These are phyloP conservation scores for Cercospora beticola DNA, from an alignment of 2,329 filamentous ascomycete species.

Conservation along the genomic window DNA sequence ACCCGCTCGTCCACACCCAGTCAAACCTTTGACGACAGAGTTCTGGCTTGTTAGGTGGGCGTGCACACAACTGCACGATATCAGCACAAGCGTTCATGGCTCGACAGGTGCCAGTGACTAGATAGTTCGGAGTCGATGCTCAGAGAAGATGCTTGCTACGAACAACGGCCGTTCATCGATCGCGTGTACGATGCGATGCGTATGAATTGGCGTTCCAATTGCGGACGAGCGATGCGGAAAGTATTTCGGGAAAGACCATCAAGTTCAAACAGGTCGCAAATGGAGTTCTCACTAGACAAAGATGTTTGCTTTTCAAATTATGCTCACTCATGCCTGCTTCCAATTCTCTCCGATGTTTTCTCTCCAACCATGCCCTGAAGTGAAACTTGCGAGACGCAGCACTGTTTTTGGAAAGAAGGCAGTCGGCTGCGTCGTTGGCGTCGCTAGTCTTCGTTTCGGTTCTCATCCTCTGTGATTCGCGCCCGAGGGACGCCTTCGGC, in stretches of 20 bases:
- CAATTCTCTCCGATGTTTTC: too few relatives aligned
- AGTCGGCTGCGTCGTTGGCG: too few relatives aligned
- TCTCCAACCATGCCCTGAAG: too few relatives aligned
- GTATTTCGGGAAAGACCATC: not conserved
- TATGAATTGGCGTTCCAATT: not conserved
- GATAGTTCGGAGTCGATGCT: not conserved
- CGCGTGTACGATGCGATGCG: not conserved
- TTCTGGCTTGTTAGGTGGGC: not conserved
- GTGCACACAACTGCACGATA: not conserved
- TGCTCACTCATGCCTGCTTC: too few relatives aligned
- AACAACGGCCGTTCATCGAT: not conserved
- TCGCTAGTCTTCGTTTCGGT: too few relatives aligned
- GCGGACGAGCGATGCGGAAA: not conserved
- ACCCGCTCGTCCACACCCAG: not conserved
- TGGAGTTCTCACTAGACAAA: not conserved
- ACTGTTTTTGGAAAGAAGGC: too few relatives aligned
- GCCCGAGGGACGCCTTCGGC: too few relatives aligned
- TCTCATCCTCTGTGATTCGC: too few relatives aligned
- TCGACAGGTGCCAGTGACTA: not conserved
- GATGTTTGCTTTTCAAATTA: too few relatives aligned
- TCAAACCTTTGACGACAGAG: not conserved
- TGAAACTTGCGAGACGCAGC: too few relatives aligned
- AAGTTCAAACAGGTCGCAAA: not conserved
- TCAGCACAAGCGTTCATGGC: not conserved
- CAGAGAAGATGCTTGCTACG: not conserved